These are phyloP conservation scores for Elsinoe perseae DNA, from an alignment of 2,329 filamentous ascomycete species.

Conservation along the genomic window DNA sequence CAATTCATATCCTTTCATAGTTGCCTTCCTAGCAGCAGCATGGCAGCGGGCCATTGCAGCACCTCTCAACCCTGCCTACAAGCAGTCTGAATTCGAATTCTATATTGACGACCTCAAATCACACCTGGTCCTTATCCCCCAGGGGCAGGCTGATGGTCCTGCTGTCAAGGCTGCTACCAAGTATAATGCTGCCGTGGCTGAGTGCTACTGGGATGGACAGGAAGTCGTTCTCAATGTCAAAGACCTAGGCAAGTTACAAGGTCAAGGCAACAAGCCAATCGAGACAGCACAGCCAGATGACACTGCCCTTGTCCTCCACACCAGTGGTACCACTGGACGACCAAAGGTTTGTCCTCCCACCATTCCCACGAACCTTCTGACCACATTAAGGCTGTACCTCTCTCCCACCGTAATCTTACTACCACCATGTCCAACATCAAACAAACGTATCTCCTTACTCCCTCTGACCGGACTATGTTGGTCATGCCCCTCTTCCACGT, in stretches of 20 bases:
- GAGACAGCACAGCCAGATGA: constrained; percentile 61
- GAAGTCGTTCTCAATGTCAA: constrained; percentile 73
- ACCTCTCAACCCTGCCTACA: constrained; percentile 81
- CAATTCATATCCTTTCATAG: constrained; percentile 83
- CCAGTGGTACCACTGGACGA: constrained; percentile 74
- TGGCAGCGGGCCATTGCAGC: constrained; percentile 79
- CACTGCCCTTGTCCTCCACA: constrained; percentile 73
- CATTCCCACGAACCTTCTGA: neutral
- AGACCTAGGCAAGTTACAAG: constrained; percentile 59
- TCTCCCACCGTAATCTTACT: constrained; percentile 74
- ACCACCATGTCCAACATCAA: constrained; percentile 66
- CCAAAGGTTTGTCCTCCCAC: constrained; percentile 77
- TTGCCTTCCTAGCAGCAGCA: constrained; percentile 77
- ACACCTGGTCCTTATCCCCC: constrained; percentile 66
- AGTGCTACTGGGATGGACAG: constrained; percentile 68
- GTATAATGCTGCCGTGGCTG: constrained; percentile 76
- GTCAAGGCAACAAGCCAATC: constrained; percentile 41
- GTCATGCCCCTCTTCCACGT: constrained; percentile 92
- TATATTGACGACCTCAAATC: constrained; percentile 84
- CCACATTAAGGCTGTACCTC: constrained; percentile 58
- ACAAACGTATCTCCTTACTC: constrained; percentile 64
- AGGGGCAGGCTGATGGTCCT: constrained; percentile 57
- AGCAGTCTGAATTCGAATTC: constrained; percentile 84
- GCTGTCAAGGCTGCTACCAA: constrained; percentile 70
- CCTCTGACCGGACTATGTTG: constrained; percentile 68